These are phyloP conservation scores for Volvox africanus DNA, from an alignment of 139 green algal genomes.

Conservation along the genomic window DNA sequence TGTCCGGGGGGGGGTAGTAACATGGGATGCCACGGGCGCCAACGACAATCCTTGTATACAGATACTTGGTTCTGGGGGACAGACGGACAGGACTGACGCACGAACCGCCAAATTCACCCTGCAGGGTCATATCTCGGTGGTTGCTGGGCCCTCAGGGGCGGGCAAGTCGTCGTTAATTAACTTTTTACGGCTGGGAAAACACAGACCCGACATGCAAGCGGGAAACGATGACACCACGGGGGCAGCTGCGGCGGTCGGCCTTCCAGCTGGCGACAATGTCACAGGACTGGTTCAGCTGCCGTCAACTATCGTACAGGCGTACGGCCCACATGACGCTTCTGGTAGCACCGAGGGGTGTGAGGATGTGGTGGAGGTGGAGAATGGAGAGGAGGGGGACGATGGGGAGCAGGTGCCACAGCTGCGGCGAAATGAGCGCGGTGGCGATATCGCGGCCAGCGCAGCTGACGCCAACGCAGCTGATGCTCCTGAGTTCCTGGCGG, in stretches of 20 bases:
- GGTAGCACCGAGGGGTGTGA: background rate
- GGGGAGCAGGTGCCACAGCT: background rate
- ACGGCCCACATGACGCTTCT: background rate
- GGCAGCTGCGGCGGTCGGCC: background rate
- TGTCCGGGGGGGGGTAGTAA: too few relatives aligned
- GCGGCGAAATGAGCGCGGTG: background rate
- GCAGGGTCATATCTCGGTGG: slow-evolving; percentile 72
- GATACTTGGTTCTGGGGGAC: too few relatives aligned
- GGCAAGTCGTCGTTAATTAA: slow-evolving; percentile 98
- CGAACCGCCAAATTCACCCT: background rate
- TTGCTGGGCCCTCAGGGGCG: slow-evolving; percentile 93
- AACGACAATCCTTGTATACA: too few relatives aligned
- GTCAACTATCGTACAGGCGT: background rate
- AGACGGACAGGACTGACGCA: too few relatives aligned
- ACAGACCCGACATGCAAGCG: slow-evolving; percentile 49
- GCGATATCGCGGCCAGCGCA: background rate
- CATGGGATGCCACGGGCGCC: too few relatives aligned
- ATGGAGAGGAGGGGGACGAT: background rate
- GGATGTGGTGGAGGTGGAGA: background rate
- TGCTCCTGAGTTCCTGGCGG: slow-evolving; percentile 58
- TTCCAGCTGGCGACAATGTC: background rate
- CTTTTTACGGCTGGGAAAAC: slow-evolving; percentile 66
- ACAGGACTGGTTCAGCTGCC: background rate
- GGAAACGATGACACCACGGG: background rate
- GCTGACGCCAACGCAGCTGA: background rate